Evolutionary conservation across 768 basidiomycete species (phyloP), one percentile per base, ranked within the genome.

Genomic region (Fomitopsis pulvina): DNA sequence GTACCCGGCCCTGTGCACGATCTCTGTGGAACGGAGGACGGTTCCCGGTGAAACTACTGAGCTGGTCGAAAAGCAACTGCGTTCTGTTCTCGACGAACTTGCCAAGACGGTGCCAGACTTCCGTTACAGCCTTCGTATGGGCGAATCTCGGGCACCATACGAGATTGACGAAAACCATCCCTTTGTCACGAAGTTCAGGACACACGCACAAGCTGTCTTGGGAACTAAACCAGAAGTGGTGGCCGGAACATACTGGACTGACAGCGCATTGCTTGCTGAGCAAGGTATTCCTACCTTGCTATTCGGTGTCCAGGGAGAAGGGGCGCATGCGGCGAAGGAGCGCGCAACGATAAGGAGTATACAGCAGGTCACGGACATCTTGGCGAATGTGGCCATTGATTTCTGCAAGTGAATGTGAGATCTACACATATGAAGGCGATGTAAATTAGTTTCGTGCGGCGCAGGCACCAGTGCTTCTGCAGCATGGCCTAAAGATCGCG

Each of bases 201-300:
- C 18, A 14, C 47, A 48, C 20, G 47, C 38, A 8, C 6, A 24
- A 28, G 16, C 3, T 5, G 24, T 29, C 16, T 26, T 48, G 3
- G 47, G 38, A 4, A 14, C 24, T 11, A n/a, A 14, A 7, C 37
- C 47, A 10, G 9, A 8, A 40, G 30, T 48, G 2, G 18, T 20
- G 4, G 47, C 29, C 3, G 47, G 29, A 16, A 14, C 47, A 26
- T 48, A 48, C 24, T 48, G 47, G 47, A 32, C 47, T n/a, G 47
- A 48, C 25, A 39, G 47, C 24, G 47, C 47, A 16, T 38, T 48
- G 7, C 38, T 48, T 32, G 47, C 47, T 25, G 47, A 48, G n/a
- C 20, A 24, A n/a, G 47, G 47, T 12, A 48, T 48, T 18, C 47
- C 47, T 9, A 32, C 30, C 5, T 7, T 48, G 3, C 38, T 48